phyloP scores from a whole-genome alignment of 140 eudicot species.

The Anethum foeniculum region DNA sequence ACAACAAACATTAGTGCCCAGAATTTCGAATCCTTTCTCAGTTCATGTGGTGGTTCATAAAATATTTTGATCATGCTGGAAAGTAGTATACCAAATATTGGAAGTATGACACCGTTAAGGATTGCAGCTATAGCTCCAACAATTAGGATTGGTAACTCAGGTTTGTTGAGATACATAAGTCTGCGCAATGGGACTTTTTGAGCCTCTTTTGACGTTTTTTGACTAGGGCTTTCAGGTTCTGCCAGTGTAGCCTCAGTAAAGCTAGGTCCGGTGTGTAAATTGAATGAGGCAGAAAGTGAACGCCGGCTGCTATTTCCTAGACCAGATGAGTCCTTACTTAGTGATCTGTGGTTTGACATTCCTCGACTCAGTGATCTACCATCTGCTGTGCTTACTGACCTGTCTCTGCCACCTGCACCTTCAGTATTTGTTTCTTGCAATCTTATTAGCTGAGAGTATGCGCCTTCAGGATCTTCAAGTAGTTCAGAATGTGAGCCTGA shows the following conservation, averaged over 20 bases:
- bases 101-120: conserved; percentile 60
- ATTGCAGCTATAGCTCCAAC: conserved; percentile 55
- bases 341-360: conserved; percentile 44
- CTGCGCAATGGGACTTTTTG: conserved; percentile 62
- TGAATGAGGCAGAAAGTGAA: conserved; percentile 44
- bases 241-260: conserved; percentile 21
- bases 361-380: conserved; percentile 42
- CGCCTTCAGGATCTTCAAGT: conserved; percentile 86
- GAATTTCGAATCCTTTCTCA: conserved; percentile 52
- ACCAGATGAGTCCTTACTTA: conserved; percentile 61
- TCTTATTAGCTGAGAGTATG: conserved; percentile 72
- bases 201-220: conserved; percentile 29
- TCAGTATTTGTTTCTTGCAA: conserved; percentile 50
- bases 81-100: conserved; percentile 54
- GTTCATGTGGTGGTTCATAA: conserved; percentile 45
- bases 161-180: conserved; percentile 69
- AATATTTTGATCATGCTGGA: conserved; percentile 62
- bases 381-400: conserved; percentile 19
- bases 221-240: conserved; percentile 18
- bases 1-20: conserved; percentile 73
- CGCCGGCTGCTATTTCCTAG: conserved; percentile 39
- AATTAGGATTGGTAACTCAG: conserved; percentile 58
- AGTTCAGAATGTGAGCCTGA: conserved; percentile 71
- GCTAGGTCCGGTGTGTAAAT: conserved; percentile 34
- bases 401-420: conserved; percentile 32